Conservation (phyloP, 169 alveolate species). For the Plasmodium inui region DNA sequence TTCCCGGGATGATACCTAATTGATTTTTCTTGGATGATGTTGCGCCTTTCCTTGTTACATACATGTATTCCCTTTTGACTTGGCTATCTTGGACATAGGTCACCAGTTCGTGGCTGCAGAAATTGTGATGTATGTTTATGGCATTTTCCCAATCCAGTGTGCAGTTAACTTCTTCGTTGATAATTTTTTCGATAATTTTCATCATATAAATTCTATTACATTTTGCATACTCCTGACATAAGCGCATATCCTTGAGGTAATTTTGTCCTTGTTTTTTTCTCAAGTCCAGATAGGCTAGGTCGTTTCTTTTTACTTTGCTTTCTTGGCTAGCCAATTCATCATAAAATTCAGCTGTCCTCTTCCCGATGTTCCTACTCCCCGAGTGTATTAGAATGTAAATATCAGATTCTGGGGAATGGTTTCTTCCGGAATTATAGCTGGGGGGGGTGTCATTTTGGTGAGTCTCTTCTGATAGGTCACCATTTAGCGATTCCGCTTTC, state of each 20-base stretch:
- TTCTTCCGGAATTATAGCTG: neutral
- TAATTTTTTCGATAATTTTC: slow-evolving; percentile 70
- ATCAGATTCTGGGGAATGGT: slow-evolving; percentile 57
- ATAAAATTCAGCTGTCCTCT: slow-evolving; percentile 83
- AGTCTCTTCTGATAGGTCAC: neutral
- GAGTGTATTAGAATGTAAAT: slow-evolving; percentile 85
- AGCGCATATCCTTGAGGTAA: slow-evolving; percentile 82
- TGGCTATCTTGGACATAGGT: slow-evolving; percentile 64
- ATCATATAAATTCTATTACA: slow-evolving; percentile 78
- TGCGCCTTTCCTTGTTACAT: slow-evolving; percentile 85
- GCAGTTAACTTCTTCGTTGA: slow-evolving; percentile 68
- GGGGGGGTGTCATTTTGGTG: neutral
- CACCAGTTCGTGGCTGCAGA: slow-evolving; percentile 79
- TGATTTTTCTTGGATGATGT: slow-evolving; percentile 78
- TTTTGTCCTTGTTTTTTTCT: slow-evolving; percentile 77
- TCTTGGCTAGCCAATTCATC: slow-evolving; percentile 77
- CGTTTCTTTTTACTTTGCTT: slow-evolving; percentile 69
- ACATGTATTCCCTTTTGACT: slow-evolving; percentile 77
- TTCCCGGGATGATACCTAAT: slow-evolving; percentile 85
- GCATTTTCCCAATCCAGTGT: slow-evolving; percentile 42
- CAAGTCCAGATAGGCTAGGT: slow-evolving; percentile 69
- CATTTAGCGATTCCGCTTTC: neutral
- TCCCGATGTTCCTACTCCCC: slow-evolving; percentile 85
- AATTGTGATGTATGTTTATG: slow-evolving; percentile 85
- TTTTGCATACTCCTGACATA: slow-evolving; percentile 81